Evolutionary conservation across 108 stramenopile species (phyloP).

Genomic region (Pseudonitzschia delicatissima): DNA sequence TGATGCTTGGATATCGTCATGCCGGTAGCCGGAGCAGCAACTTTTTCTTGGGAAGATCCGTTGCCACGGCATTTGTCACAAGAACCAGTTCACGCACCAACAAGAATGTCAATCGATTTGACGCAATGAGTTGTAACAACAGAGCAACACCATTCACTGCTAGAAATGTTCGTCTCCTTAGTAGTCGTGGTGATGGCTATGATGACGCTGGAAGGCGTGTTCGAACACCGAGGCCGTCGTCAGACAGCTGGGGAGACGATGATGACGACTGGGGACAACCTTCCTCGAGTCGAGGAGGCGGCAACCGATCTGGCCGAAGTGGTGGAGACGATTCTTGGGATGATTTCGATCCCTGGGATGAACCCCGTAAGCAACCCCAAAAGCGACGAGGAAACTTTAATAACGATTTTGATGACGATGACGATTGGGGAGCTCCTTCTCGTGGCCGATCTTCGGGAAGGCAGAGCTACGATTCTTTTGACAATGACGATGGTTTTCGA

Average conservation of each 20-base stretch:
- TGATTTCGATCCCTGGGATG: conserved; percentile 11
- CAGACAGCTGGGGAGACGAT: background rate
- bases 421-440: background rate
- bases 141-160: background rate
- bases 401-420: background rate
- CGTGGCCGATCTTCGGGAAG: background rate
- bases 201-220: conserved; percentile 3
- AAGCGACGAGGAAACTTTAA: background rate
- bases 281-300: background rate
- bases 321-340: background rate
- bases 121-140: background rate
- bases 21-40: background rate
- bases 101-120: background rate
- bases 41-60: background rate
- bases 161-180: background rate
- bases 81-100: background rate
- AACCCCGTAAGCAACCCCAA: background rate
- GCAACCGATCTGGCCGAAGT: background rate
- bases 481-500: background rate
- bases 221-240: background rate
- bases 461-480: no score
- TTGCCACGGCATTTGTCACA: background rate
- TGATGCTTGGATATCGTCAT: background rate
- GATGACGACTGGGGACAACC: conserved; percentile 1
- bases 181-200: background rate